phyloP scores from a whole-genome alignment of 345 rosid species.

The Orychophragmus violaceus region DNA sequence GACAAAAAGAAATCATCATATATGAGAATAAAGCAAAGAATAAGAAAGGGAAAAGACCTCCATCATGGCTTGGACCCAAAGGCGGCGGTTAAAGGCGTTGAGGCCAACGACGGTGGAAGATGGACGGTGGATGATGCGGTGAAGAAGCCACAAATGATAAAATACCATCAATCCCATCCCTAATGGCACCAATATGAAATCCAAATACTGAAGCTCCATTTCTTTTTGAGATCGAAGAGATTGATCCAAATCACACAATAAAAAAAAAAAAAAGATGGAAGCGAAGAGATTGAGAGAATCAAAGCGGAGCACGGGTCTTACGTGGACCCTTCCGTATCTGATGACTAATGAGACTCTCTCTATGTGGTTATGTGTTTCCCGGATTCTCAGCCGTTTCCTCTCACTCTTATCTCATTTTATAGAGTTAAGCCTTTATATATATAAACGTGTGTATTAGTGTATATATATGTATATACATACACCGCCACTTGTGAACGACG shows the following conservation, averaged over 20 bases:
- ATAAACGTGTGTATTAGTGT: conserved; percentile 1
- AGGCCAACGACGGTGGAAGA: conserved; percentile 63
- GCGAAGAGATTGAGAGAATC: conserved; percentile 15
- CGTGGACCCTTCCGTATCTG: conserved; percentile 30
- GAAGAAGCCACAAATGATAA: conserved; percentile 75
- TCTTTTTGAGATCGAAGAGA: not conserved
- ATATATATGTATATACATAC: not conserved
- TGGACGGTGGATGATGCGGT: conserved; percentile 52
- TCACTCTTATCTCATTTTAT: conserved; percentile 25
- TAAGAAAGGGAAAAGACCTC: conserved; percentile 38
- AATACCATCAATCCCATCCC: conserved; percentile 48
- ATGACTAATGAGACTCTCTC: no score
- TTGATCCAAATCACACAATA: not conserved
- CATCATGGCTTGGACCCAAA: conserved; percentile 92
- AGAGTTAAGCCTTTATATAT: conserved; percentile 1
- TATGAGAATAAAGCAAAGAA: not conserved
- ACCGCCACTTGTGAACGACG: conserved; percentile 4
- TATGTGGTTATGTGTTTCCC: not conserved
- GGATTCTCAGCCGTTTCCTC: not conserved
- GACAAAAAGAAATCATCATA: not conserved
- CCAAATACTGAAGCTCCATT: conserved; percentile 53
- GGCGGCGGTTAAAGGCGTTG: conserved; percentile 76
- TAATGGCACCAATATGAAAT: conserved; percentile 54
- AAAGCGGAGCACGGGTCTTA: conserved; percentile 33
- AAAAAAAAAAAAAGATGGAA: not conserved